These are phyloP conservation scores for Pleurotus pulmonarius DNA, from an alignment of 768 basidiomycete species.

Conservation along the genomic window DNA sequence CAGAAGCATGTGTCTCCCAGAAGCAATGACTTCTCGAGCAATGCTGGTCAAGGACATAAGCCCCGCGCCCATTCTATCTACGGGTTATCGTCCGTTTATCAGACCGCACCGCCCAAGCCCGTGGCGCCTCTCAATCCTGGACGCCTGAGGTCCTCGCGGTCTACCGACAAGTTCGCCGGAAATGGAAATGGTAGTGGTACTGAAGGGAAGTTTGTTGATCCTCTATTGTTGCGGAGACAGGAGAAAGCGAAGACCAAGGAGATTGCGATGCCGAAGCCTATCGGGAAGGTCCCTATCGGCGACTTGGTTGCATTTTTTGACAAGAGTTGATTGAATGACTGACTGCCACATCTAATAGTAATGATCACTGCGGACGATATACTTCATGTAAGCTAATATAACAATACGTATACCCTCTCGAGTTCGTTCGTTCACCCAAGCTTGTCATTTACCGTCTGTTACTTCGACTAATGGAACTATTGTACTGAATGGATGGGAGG, in stretches of 20 bases:
- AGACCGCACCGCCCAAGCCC: slow-evolving; percentile 20
- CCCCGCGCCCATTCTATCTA: slow-evolving; percentile 60
- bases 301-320: slow-evolving; percentile 87
- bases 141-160: slow-evolving; percentile 29
- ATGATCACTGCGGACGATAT: too few species aligned
- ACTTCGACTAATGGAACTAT: too few species aligned
- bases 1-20: not conserved
- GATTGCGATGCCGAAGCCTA: slow-evolving; percentile 40
- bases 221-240: slow-evolving; percentile 66
- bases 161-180: slow-evolving; percentile 31
- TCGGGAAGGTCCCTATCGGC: slow-evolving; percentile 68
- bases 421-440: too few species aligned
- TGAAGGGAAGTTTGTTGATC: slow-evolving; percentile 68
- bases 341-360: too few species aligned
- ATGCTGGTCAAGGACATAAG: slow-evolving; percentile 6
- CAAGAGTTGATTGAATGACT: slow-evolving; percentile 16
- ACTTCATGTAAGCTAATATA: too few species aligned
- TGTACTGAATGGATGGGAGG: too few species aligned
- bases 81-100: slow-evolving; percentile 34
- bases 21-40: slow-evolving; percentile 3
- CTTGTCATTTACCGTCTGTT: too few species aligned
- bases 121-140: slow-evolving; percentile 32
- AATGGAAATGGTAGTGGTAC: not conserved
- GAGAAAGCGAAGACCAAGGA: slow-evolving; percentile 41
- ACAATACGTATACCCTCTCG: too few species aligned